Conservation (phyloP, 768 basidiomycete genomes). For the Lactarius hatsudake region DNA sequence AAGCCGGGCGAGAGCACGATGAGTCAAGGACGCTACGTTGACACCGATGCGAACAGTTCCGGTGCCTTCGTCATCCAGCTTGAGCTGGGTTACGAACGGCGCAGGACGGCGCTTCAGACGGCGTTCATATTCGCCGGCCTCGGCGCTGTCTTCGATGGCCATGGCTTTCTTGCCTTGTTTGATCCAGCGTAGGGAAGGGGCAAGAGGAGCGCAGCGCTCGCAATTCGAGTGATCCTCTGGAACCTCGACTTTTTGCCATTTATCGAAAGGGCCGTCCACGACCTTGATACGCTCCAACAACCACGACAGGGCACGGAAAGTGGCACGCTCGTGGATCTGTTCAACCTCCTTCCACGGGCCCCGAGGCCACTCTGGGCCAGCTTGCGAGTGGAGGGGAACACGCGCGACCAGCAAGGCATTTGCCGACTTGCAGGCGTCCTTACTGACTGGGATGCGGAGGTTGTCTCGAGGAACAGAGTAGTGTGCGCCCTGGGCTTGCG, state of each 20-base stretch:
- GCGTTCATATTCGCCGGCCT: slow-evolving; percentile 89
- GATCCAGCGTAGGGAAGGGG: slow-evolving; percentile 76
- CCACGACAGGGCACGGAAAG: slow-evolving; percentile 84
- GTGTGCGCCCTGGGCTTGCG: slow-evolving; percentile 47
- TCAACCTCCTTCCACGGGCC: slow-evolving; percentile 78
- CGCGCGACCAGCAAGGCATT: slow-evolving; percentile 75
- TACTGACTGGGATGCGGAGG: slow-evolving; percentile 49
- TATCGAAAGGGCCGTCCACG: slow-evolving; percentile 58
- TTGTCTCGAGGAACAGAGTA: slow-evolving; percentile 62
- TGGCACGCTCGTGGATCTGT: slow-evolving; percentile 78
- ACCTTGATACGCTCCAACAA: slow-evolving; percentile 78
- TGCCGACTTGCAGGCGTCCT: slow-evolving; percentile 69
- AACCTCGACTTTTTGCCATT: slow-evolving; percentile 62
- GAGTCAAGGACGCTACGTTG: slow-evolving; percentile 82
- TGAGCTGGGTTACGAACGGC: slow-evolving; percentile 84
- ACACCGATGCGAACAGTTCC: slow-evolving; percentile 82
- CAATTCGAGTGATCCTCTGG: slow-evolving; percentile 53
- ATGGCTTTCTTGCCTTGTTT: slow-evolving; percentile 53
- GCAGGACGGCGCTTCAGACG: slow-evolving; percentile 81
- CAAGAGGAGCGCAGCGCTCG: slow-evolving; percentile 75
- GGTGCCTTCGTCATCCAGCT: slow-evolving; percentile 53
- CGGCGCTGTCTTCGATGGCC: slow-evolving; percentile 77
- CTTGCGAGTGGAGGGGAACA: slow-evolving; percentile 67
- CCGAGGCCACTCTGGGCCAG: slow-evolving; percentile 75
- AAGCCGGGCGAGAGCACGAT: slow-evolving; percentile 79